Base-by-base conservation (phyloP, 1,284 basidiomycete species). In the Heimioporus retisporus region DNA sequence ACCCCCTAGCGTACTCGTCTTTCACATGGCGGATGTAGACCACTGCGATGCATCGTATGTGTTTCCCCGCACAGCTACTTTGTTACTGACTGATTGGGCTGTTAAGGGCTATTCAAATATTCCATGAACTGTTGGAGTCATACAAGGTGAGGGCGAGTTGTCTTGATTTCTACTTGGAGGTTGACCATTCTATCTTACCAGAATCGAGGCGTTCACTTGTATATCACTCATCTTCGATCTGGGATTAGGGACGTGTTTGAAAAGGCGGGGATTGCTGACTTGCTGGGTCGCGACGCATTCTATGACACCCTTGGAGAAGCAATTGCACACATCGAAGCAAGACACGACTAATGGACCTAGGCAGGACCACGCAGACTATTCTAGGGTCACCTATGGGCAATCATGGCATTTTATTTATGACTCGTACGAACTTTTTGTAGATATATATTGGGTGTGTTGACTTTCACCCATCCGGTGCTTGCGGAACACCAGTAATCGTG, bases 11-110 rank as follows among this genome's bases (percentile, higher is more conserved):
- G 88, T 91, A 0, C 81, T 98, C 42, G 93, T 97, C 19, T 95
- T 97, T 81, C 96, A 98, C 75, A 87, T 97, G 83, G 90, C 92
- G 15, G 96, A 95, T 79, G 91, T 96, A 6, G 94, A 96, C 68
- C 86, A 83, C 25, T 91, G 92, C 68, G 95, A 96, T 77, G 94
- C 95, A 15, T 95, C 93, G 92, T 95, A 75, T 77, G 92, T 85
- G 18, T 40, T 40, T 40, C 35, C 35, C 35, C 35, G 35, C 35
- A 40, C 44, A 21, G 25, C 25, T 31, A 50, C 31, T 40, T 21
- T 25, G 18, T 62, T 42, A 23, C 21, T 59, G 59, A 65, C 62
- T 69, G 23, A 68, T 64, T 21, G 8, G 35, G 56, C 55, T 59
- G 35, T 42, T 15, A 71, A 95, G 93, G 35, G 96, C 96, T 16